These are phyloP conservation scores for Phylloporus rhodoxanthus DNA, from an alignment of 768 basidiomycete species.

Conservation along the genomic window DNA sequence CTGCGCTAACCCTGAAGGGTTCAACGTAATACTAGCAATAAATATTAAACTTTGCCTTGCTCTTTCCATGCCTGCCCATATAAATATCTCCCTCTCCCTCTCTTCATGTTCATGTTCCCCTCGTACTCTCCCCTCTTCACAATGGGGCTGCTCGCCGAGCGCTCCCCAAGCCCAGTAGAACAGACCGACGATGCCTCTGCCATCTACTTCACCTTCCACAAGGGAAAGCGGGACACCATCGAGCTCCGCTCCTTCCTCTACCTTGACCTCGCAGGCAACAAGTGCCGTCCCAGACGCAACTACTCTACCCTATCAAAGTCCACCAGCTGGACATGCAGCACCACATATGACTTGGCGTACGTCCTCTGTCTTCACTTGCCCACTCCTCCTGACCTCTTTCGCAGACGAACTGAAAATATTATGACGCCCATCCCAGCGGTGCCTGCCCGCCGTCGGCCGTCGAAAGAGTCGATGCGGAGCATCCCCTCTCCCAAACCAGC, in stretches of 20 bases:
- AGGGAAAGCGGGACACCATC: conserved; percentile 32
- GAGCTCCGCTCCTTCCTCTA: conserved; percentile 59
- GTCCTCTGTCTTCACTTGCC: not conserved
- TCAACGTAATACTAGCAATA: conserved; percentile 1
- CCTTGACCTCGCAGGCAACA: conserved; percentile 58
- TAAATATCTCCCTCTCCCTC: conserved; percentile 8
- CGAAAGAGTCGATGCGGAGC: conserved; percentile 39
- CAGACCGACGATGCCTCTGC: conserved; percentile 29
- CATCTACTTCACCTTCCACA: conserved; percentile 45
- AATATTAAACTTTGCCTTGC: conserved; percentile 20
- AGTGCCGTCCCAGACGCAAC: conserved; percentile 34
- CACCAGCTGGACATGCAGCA: conserved; percentile 26
- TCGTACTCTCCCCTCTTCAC: conserved; percentile 62
- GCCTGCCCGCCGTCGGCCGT: conserved; percentile 26
- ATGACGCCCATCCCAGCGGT: conserved; percentile 7
- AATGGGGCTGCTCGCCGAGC: conserved; percentile 46
- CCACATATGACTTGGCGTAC: conserved; percentile 10
- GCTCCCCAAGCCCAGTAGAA: not conserved
- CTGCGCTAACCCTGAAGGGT: conserved; percentile 11
- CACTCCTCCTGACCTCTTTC: not conserved
- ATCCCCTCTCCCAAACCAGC: conserved; percentile 60
- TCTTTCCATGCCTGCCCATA: conserved; percentile 5
- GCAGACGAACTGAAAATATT: conserved; percentile 25
- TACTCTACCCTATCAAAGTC: conserved; percentile 27
- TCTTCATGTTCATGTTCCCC: conserved; percentile 7